Percentiles rank a stretch among this genome's conserved stretches.
Evolutionary conservation across 805 yeast genomes (phyloP).

Genomic region (Kluyveromyces starmeri): DNA sequence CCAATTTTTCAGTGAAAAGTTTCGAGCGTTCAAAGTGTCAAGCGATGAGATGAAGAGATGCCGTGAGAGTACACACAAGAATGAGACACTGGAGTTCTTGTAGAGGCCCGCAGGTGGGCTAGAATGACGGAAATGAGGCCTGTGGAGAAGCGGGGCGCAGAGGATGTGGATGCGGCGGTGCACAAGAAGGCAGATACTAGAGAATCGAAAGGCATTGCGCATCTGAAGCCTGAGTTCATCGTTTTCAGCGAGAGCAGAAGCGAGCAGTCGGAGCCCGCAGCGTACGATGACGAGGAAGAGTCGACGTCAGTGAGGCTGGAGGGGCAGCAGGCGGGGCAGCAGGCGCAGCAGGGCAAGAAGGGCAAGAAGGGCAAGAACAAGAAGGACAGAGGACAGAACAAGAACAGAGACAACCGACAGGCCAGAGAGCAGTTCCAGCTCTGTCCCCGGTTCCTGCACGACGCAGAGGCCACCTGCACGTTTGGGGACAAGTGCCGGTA

Average conservation of each 20-base stretch:
- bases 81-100: no score
- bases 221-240: conserved; percentile 63
- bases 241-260: conserved; percentile 25
- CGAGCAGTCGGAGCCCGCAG: conserved; percentile 6
- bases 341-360: conserved; percentile 30
- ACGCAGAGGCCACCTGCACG: conserved; percentile 47
- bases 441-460: conserved; percentile 50
- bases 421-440: conserved; percentile 52
- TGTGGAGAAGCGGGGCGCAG: conserved; percentile 21
- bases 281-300: conserved; percentile 39
- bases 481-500: conserved; percentile 71
- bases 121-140: conserved; percentile 8
- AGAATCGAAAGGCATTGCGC: conserved; percentile 56
- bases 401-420: conserved; percentile 68
- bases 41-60: no score
- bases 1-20: no score
- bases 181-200: conserved; percentile 18
- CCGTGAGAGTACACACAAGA: no score
- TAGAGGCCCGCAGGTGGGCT: no score
- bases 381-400: conserved; percentile 72
- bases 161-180: conserved; percentile 11
- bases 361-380: conserved; percentile 39
- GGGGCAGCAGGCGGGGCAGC: conserved; percentile 34
- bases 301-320: conserved; percentile 26
- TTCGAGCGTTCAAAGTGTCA: no score